Evolutionary conservation across 805 yeast genomes (phyloP).

Genomic region (Millerozyma acaciae): DNA sequence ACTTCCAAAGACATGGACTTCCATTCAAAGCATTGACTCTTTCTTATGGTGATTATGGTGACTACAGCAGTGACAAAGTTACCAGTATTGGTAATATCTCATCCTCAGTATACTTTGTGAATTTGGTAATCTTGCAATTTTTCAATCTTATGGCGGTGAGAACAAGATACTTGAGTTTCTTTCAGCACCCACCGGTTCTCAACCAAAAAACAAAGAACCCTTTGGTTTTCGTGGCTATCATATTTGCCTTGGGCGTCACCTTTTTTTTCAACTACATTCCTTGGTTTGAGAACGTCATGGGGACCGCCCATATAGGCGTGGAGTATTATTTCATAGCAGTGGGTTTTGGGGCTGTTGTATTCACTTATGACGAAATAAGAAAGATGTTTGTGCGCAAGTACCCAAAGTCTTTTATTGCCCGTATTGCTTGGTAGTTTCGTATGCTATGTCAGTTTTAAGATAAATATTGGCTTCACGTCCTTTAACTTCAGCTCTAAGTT

Average conservation of each 20-base stretch:
- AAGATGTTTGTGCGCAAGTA: slow-evolving; percentile 32
- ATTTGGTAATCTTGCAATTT: slow-evolving; percentile 45
- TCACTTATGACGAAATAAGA: slow-evolving; percentile 41
- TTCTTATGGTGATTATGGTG: slow-evolving; percentile 32
- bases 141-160: slow-evolving; percentile 43
- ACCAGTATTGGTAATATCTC: slow-evolving; percentile 24
- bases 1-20: slow-evolving; percentile 32
- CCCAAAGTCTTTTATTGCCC: slow-evolving; percentile 37
- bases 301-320: slow-evolving; percentile 38
- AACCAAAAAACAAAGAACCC: slow-evolving; percentile 16
- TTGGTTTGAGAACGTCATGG: slow-evolving; percentile 31
- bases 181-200: slow-evolving; percentile 37
- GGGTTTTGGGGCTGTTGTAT: slow-evolving; percentile 40
- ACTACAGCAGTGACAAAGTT: slow-evolving; percentile 17
- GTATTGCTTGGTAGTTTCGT: slow-evolving; percentile 41
- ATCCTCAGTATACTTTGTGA: slow-evolving; percentile 44
- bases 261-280: slow-evolving; percentile 43
- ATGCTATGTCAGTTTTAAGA: too few relatives aligned
- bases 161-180: slow-evolving; percentile 38
- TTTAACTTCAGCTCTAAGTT: too few relatives aligned
- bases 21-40: slow-evolving; percentile 31
- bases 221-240: slow-evolving; percentile 29
- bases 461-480: too few relatives aligned
- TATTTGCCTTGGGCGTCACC: slow-evolving; percentile 34
- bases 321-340: slow-evolving; percentile 44